Percentiles rank a stretch among this genome's conserved stretches.
These are phyloP conservation scores for Fomitopsis betulina DNA, from an alignment of 1,284 basidiomycete species.

Conservation along the genomic window DNA sequence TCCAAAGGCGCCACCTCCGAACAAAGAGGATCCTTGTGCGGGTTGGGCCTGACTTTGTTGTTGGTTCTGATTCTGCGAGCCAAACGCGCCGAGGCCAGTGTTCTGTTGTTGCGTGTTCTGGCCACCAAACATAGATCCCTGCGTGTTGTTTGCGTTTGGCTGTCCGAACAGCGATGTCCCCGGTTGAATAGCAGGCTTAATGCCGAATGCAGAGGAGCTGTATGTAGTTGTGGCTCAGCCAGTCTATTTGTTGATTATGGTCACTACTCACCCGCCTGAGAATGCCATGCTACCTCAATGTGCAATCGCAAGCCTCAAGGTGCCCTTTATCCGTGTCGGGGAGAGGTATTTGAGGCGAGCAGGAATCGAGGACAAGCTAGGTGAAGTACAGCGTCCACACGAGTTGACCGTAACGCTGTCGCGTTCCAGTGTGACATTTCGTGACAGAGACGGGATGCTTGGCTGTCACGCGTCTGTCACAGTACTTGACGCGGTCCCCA, in stretches of 20 bases:
- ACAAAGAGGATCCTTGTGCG: conserved; percentile 5
- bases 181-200: conserved; percentile 27
- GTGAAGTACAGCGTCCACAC: neutral
- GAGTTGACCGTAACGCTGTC: neutral
- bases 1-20: conserved; percentile 19
- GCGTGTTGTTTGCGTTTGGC: neutral
- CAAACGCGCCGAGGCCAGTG: conserved; percentile 7
- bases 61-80: conserved; percentile 15
- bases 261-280: conserved; percentile 19
- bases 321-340: no score
- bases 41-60: conserved; percentile 22
- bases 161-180: conserved; percentile 32
- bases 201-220: conserved; percentile 37
- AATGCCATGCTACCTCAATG: conserved; percentile 21
- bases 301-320: neutral
- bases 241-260: neutral
- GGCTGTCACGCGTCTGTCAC: neutral
- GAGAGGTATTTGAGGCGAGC: no score
- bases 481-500: neutral
- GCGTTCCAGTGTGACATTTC: neutral
- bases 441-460: neutral
- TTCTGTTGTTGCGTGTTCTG: conserved; percentile 17
- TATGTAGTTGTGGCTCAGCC: neutral
- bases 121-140: conserved; percentile 24
- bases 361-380: neutral